A percentile compares a stretch with the other conserved stretches of the same genome.
Evolutionary conservation across 495 filamentous ascomycete species (phyloP).

Genomic region (Collariella sp.): DNA sequence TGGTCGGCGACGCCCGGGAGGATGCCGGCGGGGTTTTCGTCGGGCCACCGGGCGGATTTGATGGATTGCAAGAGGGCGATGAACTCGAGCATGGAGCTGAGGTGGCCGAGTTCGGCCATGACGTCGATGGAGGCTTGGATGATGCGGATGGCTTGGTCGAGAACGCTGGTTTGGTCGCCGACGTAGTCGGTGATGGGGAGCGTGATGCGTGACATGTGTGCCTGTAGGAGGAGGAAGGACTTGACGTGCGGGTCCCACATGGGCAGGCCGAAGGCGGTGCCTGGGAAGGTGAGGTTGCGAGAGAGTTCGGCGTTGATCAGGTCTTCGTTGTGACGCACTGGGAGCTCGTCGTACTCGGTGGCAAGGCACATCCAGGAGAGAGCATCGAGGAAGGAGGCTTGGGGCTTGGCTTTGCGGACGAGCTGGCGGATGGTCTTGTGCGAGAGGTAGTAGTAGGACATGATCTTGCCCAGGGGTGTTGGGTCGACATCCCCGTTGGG

Average conservation of each 20-base stretch:
- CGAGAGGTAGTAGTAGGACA: slow-evolving; percentile 98
- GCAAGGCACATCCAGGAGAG: slow-evolving; percentile 88
- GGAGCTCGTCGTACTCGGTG: slow-evolving; percentile 94
- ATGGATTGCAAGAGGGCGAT: slow-evolving; percentile 82
- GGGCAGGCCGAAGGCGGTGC: slow-evolving; percentile 51
- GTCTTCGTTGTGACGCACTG: slow-evolving; percentile 98
- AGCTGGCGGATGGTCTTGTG: slow-evolving; percentile 90
- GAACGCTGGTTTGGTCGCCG: slow-evolving; percentile 72
- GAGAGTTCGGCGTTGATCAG: slow-evolving; percentile 92
- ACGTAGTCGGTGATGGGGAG: slow-evolving; percentile 96
- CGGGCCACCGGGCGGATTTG: slow-evolving; percentile 87
- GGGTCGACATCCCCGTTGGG: slow-evolving; percentile 85
- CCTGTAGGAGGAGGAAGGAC: slow-evolving; percentile 86
- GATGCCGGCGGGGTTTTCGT: slow-evolving; percentile 69
- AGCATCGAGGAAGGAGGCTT: slow-evolving; percentile 76
- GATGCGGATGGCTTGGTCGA: slow-evolving; percentile 95
- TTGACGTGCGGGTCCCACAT: slow-evolving; percentile 99
- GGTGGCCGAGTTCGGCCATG: slow-evolving; percentile 79
- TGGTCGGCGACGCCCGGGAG: slow-evolving; percentile 58
- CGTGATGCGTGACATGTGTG: slow-evolving; percentile 84
- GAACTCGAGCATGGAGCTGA: slow-evolving; percentile 64
- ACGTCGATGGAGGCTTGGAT: slow-evolving; percentile 88
- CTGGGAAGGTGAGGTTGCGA: slow-evolving; percentile 58
- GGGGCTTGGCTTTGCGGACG: slow-evolving; percentile 61
- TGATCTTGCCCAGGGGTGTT: slow-evolving; percentile 90